Percentiles rank a stretch among this genome's conserved stretches.
Evolutionary conservation across 1,139 yeast genomes (phyloP).

Genomic region (Cylindricascospora bacillispora): DNA sequence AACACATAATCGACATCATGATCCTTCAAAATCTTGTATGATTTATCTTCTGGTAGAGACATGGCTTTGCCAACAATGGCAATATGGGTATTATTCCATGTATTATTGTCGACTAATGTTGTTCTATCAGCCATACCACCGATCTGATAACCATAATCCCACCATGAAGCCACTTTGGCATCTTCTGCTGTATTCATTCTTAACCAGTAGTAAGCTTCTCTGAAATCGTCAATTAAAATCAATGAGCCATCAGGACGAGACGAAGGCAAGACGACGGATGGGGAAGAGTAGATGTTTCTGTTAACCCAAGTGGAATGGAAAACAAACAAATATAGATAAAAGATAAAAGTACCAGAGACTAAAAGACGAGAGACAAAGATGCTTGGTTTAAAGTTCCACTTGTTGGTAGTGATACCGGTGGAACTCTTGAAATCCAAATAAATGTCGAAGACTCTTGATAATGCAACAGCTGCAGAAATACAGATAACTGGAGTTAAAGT

Average conservation of each 20-base stretch:
- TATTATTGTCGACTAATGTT: constrained; percentile 94
- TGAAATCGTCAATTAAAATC: constrained; percentile 83
- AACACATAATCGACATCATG: constrained; percentile 94
- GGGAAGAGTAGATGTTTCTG: constrained; percentile 89
- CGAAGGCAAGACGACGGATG: constrained; percentile 91
- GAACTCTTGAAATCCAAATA: constrained; percentile 54
- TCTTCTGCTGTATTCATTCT: constrained; percentile 97
- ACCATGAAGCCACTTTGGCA: constrained; percentile 96
- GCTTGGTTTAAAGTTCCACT: constrained; percentile 5
- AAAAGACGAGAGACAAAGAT: constrained; percentile 24
- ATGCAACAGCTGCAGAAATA: constrained; percentile 78
- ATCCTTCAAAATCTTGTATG: constrained; percentile 76
- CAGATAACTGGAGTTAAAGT: constrained; percentile 94
- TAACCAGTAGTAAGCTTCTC: constrained; percentile 98
- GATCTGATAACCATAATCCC: constrained; percentile 99
- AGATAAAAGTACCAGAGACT: constrained; percentile 58
- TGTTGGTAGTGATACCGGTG: constrained; percentile 5
- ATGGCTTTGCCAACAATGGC: constrained; percentile 99
- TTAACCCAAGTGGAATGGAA: constrained; percentile 98
- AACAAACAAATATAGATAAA: constrained; percentile 73
- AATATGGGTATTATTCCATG: constrained; percentile 99
- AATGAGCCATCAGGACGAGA: constrained; percentile 71
- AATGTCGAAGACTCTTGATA: constrained; percentile 72
- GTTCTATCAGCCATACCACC: constrained; percentile 99
- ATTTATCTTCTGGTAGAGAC: constrained; percentile 78